Evolutionary conservation across 805 yeast species (phyloP).

Genomic region (Kuraishia piskuri): DNA sequence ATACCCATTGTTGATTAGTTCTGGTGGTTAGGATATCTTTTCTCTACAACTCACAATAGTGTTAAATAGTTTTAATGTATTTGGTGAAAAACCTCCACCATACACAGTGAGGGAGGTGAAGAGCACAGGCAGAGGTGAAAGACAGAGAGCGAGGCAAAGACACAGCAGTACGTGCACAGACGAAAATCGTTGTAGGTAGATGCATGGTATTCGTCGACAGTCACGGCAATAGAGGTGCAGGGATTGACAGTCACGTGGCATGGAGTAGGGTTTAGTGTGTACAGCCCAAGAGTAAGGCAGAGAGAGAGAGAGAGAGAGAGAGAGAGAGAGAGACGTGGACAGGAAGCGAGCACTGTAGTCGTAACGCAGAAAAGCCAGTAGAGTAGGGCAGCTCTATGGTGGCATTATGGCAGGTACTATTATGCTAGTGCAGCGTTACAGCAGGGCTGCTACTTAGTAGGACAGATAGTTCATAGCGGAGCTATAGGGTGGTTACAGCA

Average conservation of each 20-base stretch:
- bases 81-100: neutral
- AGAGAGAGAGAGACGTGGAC: no score
- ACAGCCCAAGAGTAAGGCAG: no score
- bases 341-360: no score
- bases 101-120: neutral
- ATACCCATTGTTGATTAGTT: constrained; percentile 8
- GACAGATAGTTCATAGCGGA: no score
- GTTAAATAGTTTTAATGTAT: neutral
- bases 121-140: neutral
- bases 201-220: neutral
- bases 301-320: no score
- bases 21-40: constrained; percentile 1
- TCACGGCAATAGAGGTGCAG: neutral
- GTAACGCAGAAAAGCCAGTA: no score
- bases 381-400: no score
- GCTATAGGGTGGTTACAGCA: no score
- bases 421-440: no score
- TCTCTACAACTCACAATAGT: neutral
- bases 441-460: no score
- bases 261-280: neutral
- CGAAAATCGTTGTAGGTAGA: neutral
- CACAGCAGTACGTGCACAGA: neutral
- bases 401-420: no score
- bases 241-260: neutral
- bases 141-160: neutral